Percentiles rank a stretch among this genome's conserved stretches.
Conservation (phyloP, 495 filamentous ascomycete species). For the Podospora australis region DNA sequence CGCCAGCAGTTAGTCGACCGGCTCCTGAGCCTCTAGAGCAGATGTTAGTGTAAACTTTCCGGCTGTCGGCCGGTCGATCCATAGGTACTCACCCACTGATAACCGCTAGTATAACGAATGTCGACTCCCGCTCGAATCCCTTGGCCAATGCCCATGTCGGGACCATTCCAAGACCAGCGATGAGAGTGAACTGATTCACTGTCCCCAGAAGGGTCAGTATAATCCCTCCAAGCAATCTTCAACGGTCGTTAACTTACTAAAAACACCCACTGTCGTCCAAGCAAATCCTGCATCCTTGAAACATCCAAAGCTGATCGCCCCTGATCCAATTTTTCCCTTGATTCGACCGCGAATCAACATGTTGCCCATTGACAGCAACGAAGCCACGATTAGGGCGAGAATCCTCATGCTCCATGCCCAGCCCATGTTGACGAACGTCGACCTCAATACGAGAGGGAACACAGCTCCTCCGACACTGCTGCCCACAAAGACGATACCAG, state of each 20-base stretch:
- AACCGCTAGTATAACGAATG: constrained; percentile 5
- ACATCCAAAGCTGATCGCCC: constrained; percentile 3
- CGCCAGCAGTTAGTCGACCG: constrained; percentile 5
- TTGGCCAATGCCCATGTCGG: constrained; percentile 7
- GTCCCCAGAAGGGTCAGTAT: not conserved
- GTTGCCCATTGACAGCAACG: constrained; percentile 16
- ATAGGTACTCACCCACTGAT: constrained; percentile 9
- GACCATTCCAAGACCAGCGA: constrained; percentile 11
- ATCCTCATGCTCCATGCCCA: constrained; percentile 44
- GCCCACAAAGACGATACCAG: constrained; percentile 46
- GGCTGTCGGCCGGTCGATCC: too few species aligned
- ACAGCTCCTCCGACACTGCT: constrained; percentile 43
- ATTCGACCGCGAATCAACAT: constrained; percentile 6
- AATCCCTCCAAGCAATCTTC: not conserved
- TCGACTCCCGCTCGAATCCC: constrained; percentile 4
- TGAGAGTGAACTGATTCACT: constrained; percentile 14
- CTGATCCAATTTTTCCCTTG: constrained; percentile 4
- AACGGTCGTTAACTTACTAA: constrained; percentile 3
- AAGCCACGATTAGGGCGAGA: constrained; percentile 37
- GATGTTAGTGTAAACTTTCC: too few species aligned
- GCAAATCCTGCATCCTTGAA: constrained; percentile 2
- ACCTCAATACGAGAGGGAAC: constrained; percentile 41
- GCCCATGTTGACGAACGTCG: constrained; percentile 27
- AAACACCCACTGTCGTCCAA: constrained; percentile 8
- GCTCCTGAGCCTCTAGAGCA: constrained; percentile 7